Evolutionary conservation across 495 filamentous ascomycete species (phyloP).

Genomic region (Neurospora cerealis): DNA sequence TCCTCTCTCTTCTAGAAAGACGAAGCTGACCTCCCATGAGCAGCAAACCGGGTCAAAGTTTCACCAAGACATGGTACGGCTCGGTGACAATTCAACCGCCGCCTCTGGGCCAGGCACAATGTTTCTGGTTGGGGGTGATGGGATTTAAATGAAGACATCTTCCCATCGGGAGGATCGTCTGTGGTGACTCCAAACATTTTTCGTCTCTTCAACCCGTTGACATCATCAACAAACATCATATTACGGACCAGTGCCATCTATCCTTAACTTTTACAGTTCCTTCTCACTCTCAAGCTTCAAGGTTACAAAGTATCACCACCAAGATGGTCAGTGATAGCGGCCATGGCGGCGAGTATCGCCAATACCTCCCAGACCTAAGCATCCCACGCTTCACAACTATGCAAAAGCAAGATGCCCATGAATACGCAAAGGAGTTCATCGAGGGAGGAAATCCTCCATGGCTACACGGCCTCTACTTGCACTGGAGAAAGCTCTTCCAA

Average conservation of each 20-base stretch:
- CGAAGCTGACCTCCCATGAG: not conserved
- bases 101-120: not conserved
- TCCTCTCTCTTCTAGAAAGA: not conserved
- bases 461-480: constrained; percentile 55
- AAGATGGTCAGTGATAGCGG: not conserved
- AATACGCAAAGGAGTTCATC: constrained; percentile 53
- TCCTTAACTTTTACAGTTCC: not conserved
- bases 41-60: not conserved
- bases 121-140: not conserved
- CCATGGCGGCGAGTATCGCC: constrained; percentile 14
- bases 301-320: not conserved
- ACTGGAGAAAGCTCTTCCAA: constrained; percentile 54
- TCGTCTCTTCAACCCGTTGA: not conserved
- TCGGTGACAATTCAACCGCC: not conserved
- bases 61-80: not conserved
- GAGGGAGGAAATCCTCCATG: constrained; percentile 51
- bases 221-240: not conserved
- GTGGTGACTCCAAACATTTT: not conserved
- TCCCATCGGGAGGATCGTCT: not conserved
- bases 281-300: not conserved
- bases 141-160: not conserved
- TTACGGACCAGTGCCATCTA: not conserved
- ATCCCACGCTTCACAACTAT: constrained; percentile 52
- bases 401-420: constrained; percentile 51
- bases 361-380: constrained; percentile 50